Percentiles rank a stretch among this genome's conserved stretches.
Conservation (phyloP, 805 yeast genomes). For the Dipodascus geniculatus region DNA sequence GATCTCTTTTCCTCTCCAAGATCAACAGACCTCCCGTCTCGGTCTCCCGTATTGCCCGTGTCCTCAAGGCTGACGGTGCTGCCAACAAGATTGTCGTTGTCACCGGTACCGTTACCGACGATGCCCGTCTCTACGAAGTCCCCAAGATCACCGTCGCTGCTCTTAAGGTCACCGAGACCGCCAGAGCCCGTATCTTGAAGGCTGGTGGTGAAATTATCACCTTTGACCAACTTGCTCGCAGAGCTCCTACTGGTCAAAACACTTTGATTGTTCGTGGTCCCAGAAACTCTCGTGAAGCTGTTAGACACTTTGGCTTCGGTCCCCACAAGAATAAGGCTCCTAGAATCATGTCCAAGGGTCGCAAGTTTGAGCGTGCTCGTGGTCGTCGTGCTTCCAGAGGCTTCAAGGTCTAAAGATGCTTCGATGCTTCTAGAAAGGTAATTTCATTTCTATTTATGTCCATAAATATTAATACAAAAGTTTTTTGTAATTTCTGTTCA, state of each 20-base stretch:
- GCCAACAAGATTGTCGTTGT: conserved; percentile 88
- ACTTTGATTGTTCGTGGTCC: conserved; percentile 97
- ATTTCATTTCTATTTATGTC: conserved; percentile 5
- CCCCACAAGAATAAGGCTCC: conserved; percentile 99
- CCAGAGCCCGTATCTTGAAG: conserved; percentile 93
- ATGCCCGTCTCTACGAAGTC: conserved; percentile 82
- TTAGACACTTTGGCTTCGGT: conserved; percentile 99
- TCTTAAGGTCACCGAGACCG: conserved; percentile 98
- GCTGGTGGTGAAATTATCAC: conserved; percentile 99
- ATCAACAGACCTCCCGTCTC: conserved; percentile 99
- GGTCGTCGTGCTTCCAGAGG: conserved; percentile 99
- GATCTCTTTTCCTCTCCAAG: conserved; percentile 93
- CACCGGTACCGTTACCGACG: conserved; percentile 99
- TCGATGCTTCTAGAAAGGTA: no score
- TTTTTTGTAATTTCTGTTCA: background rate
- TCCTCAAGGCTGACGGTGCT: conserved; percentile 73
- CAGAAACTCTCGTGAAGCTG: conserved; percentile 98
- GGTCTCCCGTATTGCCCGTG: conserved; percentile 79
- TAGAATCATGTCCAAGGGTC: conserved; percentile 92
- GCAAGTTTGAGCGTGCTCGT: conserved; percentile 99
- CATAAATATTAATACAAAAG: background rate
- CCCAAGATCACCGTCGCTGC: conserved; percentile 99
- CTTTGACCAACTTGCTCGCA: conserved; percentile 96
- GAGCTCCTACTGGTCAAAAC: conserved; percentile 99
- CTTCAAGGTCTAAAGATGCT: conserved; percentile 85